Evolutionary conservation across 345 rosid genomes (phyloP).

Genomic region (Viola odorata): DNA sequence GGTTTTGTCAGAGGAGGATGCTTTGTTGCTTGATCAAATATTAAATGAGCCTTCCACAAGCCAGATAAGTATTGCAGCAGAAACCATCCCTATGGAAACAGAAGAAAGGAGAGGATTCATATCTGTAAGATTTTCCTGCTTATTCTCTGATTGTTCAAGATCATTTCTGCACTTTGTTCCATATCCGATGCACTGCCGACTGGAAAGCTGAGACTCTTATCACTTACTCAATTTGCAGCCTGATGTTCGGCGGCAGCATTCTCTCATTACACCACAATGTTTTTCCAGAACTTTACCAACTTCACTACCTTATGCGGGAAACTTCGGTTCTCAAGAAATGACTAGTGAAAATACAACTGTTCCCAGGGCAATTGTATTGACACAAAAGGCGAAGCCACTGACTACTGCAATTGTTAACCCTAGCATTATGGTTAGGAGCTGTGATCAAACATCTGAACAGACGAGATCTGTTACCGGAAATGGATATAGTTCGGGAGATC

Average conservation of each 20-base stretch:
- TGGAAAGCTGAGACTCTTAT: no score
- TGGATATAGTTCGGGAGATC: no score
- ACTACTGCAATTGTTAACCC: neutral
- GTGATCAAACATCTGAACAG: neutral
- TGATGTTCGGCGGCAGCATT: neutral
- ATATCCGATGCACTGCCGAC: no score
- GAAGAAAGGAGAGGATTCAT: neutral
- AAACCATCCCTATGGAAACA: neutral
- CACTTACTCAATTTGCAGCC: neutral
- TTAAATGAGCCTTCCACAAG: neutral
- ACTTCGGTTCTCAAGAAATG: neutral
- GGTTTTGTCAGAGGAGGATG: neutral
- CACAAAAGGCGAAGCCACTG: neutral
- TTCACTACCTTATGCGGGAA: neutral
- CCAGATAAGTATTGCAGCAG: neutral
- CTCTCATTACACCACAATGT: neutral
- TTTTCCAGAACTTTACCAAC: neutral
- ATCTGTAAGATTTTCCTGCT: neutral
- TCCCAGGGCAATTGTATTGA: neutral
- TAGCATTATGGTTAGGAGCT: neutral
- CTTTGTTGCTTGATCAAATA: neutral
- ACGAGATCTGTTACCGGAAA: neutral
- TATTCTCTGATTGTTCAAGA: neutral
- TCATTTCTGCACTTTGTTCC: no score
- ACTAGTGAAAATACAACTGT: neutral